Base-by-base conservation (phyloP, 495 filamentous ascomycete species). In the Aspergillus taichungensis region DNA sequence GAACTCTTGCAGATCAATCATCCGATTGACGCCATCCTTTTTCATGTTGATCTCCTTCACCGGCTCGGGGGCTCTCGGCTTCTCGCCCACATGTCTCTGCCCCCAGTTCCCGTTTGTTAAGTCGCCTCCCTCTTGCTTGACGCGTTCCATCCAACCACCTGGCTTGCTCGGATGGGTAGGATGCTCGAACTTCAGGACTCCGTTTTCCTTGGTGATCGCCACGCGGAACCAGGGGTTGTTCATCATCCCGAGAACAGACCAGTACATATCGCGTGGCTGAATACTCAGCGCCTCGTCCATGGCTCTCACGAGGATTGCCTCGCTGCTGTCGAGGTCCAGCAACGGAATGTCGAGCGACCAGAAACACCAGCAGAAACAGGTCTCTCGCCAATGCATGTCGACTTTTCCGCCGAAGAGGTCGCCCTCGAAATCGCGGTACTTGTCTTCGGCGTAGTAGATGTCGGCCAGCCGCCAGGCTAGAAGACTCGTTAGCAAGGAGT, bases 211-310 rank as follows among this genome's bases (percentile, higher is more conserved):
- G 34, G 76, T 79, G 46, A 97, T 87, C 5, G 80, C 75, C 6
- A 97, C 74, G 11, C 91, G 73, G 61, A 83, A 97, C 91, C 91
- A 97, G 6, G 89, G 84, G 56, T 95, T 96, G 60, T 97, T 95
- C 91, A 97, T 97, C 91, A 97, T 97, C 0, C 91, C 91, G 34
- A 96, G 67, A 12, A 95, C 90, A 45, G 78, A 86, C 91, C 91
- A 97, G 64, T 97, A 97, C 85, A 95, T 94, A 53, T 97, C 91
- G 47, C 85, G 73, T 6, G 91, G 90, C 57, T 95, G 89, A 1
- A 88, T 69, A 54, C 82, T 85, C 79, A 97, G 80, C 29, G 83
- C 78, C 38, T 97, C 91, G 56, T 97, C 91, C 87, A 95, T 95
- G 4, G 86, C 85, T 38, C 91, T 74, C 6, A 95, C 83, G 38